Percentiles rank a stretch among this genome's conserved stretches.
These are phyloP conservation scores for Achaetomiella virescens DNA, from an alignment of 495 filamentous ascomycete species.

Conservation along the genomic window DNA sequence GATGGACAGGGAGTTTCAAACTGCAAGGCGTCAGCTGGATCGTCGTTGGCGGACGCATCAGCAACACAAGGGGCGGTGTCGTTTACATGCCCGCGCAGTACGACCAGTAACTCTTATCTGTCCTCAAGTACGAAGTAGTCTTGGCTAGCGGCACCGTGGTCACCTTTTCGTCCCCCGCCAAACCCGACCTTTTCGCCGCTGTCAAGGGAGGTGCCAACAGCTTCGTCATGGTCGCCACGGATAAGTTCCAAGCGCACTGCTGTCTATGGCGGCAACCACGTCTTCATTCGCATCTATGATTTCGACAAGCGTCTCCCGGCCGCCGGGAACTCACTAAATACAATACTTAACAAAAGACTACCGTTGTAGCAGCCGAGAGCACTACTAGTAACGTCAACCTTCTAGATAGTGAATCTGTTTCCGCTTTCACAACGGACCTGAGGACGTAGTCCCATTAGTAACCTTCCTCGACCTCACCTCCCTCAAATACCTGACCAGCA, in stretches of 20 bases:
- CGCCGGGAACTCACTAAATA: slow-evolving; percentile 49
- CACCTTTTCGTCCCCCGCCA: slow-evolving; percentile 35
- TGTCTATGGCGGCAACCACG: slow-evolving; percentile 51
- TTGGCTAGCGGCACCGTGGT: slow-evolving; percentile 50
- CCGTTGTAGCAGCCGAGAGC: slow-evolving; percentile 49
- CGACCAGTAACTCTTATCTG: slow-evolving; percentile 51
- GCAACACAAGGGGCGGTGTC: slow-evolving; percentile 40
- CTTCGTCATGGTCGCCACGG: slow-evolving; percentile 47
- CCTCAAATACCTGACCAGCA: slow-evolving; percentile 43
- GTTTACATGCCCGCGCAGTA: slow-evolving; percentile 50
- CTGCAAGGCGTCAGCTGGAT: slow-evolving; percentile 43
- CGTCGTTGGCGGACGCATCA: slow-evolving; percentile 47
- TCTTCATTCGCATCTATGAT: slow-evolving; percentile 37
- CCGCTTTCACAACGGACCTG: slow-evolving; percentile 55
- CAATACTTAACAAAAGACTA: slow-evolving; percentile 50
- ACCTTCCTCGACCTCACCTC: slow-evolving; percentile 52
- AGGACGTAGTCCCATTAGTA: slow-evolving; percentile 39
- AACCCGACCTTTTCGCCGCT: slow-evolving; percentile 38
- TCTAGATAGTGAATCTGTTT: slow-evolving; percentile 54
- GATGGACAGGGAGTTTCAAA: too few species aligned
- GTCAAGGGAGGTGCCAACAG: slow-evolving; percentile 47
- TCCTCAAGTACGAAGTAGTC: slow-evolving; percentile 51
- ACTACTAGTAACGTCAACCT: slow-evolving; percentile 32
- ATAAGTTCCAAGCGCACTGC: slow-evolving; percentile 43
- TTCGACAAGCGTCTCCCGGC: slow-evolving; percentile 43